phyloP scores from a whole-genome alignment of 1,139 yeast genomes.

The Nakaseomyces uthaithaninus region DNA sequence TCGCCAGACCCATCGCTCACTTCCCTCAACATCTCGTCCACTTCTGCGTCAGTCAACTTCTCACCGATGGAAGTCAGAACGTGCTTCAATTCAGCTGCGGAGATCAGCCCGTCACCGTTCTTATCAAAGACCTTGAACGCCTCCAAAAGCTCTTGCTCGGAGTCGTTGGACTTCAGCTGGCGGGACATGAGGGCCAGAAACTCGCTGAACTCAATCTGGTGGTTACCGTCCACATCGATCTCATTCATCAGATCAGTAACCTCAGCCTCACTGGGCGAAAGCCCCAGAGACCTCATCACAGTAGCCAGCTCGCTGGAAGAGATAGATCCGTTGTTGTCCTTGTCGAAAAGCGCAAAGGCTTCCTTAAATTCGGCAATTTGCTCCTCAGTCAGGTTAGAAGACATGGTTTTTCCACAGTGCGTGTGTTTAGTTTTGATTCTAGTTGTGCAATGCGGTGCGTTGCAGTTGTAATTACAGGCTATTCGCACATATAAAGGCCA shows the following conservation, averaged over 20 bases:
- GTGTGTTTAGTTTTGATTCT: too few species aligned
- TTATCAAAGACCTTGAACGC: slow-evolving; percentile 87
- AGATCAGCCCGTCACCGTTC: slow-evolving; percentile 94
- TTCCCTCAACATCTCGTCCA: slow-evolving; percentile 92
- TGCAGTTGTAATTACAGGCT: too few species aligned
- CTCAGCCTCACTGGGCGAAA: slow-evolving; percentile 93
- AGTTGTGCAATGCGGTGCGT: too few species aligned
- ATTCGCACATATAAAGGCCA: too few species aligned
- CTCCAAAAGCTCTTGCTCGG: slow-evolving; percentile 93
- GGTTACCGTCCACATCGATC: slow-evolving; percentile 91
- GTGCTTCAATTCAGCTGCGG: slow-evolving; percentile 92
- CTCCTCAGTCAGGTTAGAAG: slow-evolving; percentile 87
- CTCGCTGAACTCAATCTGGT: slow-evolving; percentile 87
- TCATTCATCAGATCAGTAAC: slow-evolving; percentile 94
- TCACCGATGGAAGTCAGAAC: slow-evolving; percentile 97
- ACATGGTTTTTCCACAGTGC: slow-evolving; percentile 22
- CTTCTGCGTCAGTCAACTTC: slow-evolving; percentile 89
- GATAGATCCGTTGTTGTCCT: slow-evolving; percentile 92
- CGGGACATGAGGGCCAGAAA: slow-evolving; percentile 68
- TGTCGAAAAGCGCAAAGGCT: slow-evolving; percentile 93
- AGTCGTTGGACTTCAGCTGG: slow-evolving; percentile 91
- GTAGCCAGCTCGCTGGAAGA: slow-evolving; percentile 95
- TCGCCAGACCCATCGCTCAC: slow-evolving; percentile 96
- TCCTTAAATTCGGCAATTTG: slow-evolving; percentile 96
- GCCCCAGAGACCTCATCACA: slow-evolving; percentile 96